Percentiles rank a stretch among this genome's conserved stretches.
These are phyloP conservation scores for Verticillium isaacii DNA, from an alignment of 2,329 filamentous ascomycete species.

Conservation along the genomic window DNA sequence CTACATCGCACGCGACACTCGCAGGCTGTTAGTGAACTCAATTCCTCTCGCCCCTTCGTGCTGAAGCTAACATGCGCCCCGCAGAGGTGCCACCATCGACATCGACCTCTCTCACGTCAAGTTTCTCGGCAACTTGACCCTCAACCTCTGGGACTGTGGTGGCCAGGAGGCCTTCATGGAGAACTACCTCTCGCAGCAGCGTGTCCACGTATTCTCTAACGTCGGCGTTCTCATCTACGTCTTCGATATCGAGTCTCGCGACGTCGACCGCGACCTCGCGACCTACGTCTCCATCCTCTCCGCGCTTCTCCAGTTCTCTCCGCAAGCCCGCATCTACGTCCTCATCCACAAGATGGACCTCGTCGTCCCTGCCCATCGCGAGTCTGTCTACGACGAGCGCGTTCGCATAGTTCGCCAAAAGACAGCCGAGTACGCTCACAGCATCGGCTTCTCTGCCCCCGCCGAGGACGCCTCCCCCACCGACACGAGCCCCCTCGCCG, in stretches of 20 bases:
- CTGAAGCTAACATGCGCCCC: neutral
- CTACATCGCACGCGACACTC: constrained; percentile 93
- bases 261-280: constrained; percentile 87
- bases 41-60: neutral
- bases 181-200: constrained; percentile 93
- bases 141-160: constrained; percentile 98
- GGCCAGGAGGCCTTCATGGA: constrained; percentile 99
- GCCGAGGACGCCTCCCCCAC: constrained; percentile 21
- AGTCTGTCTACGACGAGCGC: constrained; percentile 79
- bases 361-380: constrained; percentile 73
- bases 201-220: constrained; percentile 92
- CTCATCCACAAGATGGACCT: constrained; percentile 99
- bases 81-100: constrained; percentile 86
- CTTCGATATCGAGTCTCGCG: constrained; percentile 95
- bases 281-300: constrained; percentile 89
- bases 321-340: constrained; percentile 80
- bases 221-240: constrained; percentile 98
- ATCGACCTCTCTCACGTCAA: constrained; percentile 98
- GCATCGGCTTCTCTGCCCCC: constrained; percentile 26
- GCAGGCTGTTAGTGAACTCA: constrained; percentile 56
- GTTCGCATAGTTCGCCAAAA: constrained; percentile 72
- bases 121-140: constrained; percentile 93
- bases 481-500: constrained; percentile 15
- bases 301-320: constrained; percentile 81
- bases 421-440: constrained; percentile 51